Evolutionary conservation across 192 early-diverging fungal genomes (phyloP).

Genomic region (Coemansia furcata): DNA sequence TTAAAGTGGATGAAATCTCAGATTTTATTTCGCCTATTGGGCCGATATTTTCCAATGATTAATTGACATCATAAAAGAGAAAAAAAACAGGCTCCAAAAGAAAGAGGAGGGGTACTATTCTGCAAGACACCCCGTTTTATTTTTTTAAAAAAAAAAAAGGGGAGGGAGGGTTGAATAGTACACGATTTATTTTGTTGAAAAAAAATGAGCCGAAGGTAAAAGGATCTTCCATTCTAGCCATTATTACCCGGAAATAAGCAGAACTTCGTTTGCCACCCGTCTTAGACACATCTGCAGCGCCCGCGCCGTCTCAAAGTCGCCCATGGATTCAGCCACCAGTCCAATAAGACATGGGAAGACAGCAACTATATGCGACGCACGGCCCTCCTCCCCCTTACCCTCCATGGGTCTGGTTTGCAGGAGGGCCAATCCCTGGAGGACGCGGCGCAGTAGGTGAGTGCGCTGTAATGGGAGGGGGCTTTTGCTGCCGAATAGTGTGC

Average conservation of each 20-base stretch:
- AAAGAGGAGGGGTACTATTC: too few species aligned
- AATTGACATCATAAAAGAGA: too few species aligned
- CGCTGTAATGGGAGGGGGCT: conserved; percentile 33
- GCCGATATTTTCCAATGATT: too few species aligned
- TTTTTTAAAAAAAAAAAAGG: background rate
- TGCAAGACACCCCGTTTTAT: too few species aligned
- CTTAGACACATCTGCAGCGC: conserved; percentile 32
- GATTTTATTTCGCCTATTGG: too few species aligned
- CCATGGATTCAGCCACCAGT: conserved; percentile 11
- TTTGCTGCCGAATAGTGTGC: conserved; percentile 16
- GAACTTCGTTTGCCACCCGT: conserved; percentile 20
- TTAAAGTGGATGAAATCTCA: too few species aligned
- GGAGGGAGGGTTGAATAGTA: background rate
- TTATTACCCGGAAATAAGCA: conserved; percentile 13
- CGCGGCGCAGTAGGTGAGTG: conserved; percentile 19
- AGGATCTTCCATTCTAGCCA: background rate
- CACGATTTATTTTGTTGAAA: background rate
- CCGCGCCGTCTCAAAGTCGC: conserved; percentile 4
- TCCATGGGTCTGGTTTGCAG: conserved; percentile 16
- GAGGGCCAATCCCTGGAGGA: conserved; percentile 28
- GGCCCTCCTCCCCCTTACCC: background rate
- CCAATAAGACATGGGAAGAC: conserved; percentile 29
- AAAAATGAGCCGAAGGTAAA: background rate
- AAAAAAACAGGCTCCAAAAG: too few species aligned
- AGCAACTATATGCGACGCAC: conserved; percentile 27